Evolutionary conservation across 768 basidiomycete genomes (phyloP), one percentile per base, ranked within the genome.

Genomic region (Tubosaeta brunneosetosa): DNA sequence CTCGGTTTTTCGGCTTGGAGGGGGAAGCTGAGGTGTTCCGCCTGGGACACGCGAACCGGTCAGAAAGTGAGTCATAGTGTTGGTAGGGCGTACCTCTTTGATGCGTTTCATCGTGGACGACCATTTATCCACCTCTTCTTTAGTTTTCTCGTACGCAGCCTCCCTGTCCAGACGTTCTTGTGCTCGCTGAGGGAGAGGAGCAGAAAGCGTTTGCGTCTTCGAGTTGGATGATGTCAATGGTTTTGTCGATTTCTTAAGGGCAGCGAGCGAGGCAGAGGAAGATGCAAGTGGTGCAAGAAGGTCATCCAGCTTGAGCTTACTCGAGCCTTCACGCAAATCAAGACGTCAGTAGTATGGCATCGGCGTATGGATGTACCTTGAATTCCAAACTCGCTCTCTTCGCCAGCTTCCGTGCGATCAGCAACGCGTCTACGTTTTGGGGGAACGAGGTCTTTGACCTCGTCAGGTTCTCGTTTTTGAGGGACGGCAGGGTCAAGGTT

Each of bases 41-140:
- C 90, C 86, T 91, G 54, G 7, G 55, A 33, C 55, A 38, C 6
- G 36, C 44, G 12, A 14, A 29, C 22, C 6, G 12, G 43, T 48
- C 32, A 48, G 47, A 9, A 36, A 17, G 47, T 16, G 3, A 8
- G 49, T 27, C 22, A 9, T 32, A 9, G 32, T 8, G 13, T 9
- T 27, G 11, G 46, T 4, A 17, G 45, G 8, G 44, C 75, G 48
- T 43, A 88, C 91, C 74, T 97, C 91, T 58, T 86, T 85, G 58
- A 99, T 93, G 19, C 82, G 80, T 68, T 88, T 90, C 87, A 97
- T 95, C 3, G 91, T 90, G 6, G 82, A 84, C 26, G 82, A 82
- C 97, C 95, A 98, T 74, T 95, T 97, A 57, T 89, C 83, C 2
- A 95, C 87, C 67, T 97, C 94, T 56, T 82, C 79, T 65, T 91